Evolutionary conservation across 371 early-diverging fungal genomes (phyloP), one percentile per base, ranked within the genome.

Genomic region (Circinella minor): DNA sequence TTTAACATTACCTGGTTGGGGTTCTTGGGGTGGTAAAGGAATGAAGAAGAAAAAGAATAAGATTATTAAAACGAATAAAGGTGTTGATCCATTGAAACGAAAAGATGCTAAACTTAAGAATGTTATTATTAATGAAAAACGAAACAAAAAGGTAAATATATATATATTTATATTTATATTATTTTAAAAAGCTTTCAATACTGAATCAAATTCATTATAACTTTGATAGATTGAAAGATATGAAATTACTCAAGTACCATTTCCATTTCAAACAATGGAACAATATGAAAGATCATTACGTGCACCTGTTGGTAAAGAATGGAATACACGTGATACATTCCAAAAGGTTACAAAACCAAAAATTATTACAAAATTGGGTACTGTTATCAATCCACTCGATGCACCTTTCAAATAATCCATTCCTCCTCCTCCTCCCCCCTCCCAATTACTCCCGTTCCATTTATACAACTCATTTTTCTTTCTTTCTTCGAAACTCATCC

Each of bases 1-100:
- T 73, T 67, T 92, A 67, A 93, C 93, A 4, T 82, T 98, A 60
- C 98, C 98, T 27, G 98, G 98, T 66, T 98, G 98, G 95, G 98
- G 97, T 5, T 71, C 86, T 43, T 98, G 98, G 98, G 90, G 83
- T 55, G 98, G 98, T 36, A 76, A 92, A 48, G 88, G 88, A 34
- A 75, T 87, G 60, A 87, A 90, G 83, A 83, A 81, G 67, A 48
- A 70, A 63, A 77, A 88, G 79, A 89, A 86, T 73, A 90, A 85
- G 81, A 36, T 69, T 3, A 36, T 55, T 18, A 43, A 51, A 36
- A 55, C 43, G 18, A 76, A 85, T 55, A 87, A 89, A 74, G 94
- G 94, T 34, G 75, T 94, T 37, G 89, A 89, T 18, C 80, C 82
- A 15, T 73, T 78, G 39, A 89, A 91, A 72, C 89, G 97, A 61